phyloP scores from a whole-genome alignment of 495 filamentous ascomycete genomes.

The Durotheca rogersii region DNA sequence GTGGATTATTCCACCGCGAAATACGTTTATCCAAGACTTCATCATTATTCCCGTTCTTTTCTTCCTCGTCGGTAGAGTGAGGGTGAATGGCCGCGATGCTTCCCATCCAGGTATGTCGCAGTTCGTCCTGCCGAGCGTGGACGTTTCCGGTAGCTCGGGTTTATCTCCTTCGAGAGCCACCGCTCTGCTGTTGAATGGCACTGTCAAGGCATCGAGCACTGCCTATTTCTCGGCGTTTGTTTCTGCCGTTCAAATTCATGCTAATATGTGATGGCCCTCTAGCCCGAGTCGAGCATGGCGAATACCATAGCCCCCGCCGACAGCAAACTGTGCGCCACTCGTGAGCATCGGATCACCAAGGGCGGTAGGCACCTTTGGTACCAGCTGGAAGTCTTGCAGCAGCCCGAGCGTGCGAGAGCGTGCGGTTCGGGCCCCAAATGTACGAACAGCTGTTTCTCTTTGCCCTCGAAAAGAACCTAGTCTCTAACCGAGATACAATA shows the following conservation, averaged over 20 bases:
- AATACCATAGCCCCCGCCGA: constrained; percentile 52
- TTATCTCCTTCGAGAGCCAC: background rate
- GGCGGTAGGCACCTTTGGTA: constrained; percentile 83
- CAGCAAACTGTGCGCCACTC: constrained; percentile 39
- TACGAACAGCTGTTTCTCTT: constrained; percentile 46
- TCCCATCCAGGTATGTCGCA: constrained; percentile 32
- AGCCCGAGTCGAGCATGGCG: constrained; percentile 42
- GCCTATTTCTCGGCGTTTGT: background rate
- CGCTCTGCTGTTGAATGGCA: background rate
- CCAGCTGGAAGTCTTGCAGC: constrained; percentile 82
- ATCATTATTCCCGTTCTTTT: constrained; percentile 8
- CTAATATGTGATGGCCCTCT: constrained; percentile 14
- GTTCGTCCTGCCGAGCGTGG: constrained; percentile 5
- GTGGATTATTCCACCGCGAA: constrained; percentile 8
- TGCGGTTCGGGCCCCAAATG: constrained; percentile 95
- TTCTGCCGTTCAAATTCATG: constrained; percentile 3
- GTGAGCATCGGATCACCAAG: constrained; percentile 66
- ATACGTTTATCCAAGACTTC: constrained; percentile 1
- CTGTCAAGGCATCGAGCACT: background rate
- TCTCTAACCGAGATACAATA: constrained; percentile 40
- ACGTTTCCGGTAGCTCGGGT: constrained; percentile 1
- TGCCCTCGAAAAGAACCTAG: constrained; percentile 3
- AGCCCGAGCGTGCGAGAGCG: constrained; percentile 92
- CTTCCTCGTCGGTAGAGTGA: constrained; percentile 1
- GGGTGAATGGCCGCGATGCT: constrained; percentile 16